Evolutionary conservation across 768 basidiomycete genomes (phyloP), one percentile per base, ranked within the genome.

Genomic region (Galerina marginata): DNA sequence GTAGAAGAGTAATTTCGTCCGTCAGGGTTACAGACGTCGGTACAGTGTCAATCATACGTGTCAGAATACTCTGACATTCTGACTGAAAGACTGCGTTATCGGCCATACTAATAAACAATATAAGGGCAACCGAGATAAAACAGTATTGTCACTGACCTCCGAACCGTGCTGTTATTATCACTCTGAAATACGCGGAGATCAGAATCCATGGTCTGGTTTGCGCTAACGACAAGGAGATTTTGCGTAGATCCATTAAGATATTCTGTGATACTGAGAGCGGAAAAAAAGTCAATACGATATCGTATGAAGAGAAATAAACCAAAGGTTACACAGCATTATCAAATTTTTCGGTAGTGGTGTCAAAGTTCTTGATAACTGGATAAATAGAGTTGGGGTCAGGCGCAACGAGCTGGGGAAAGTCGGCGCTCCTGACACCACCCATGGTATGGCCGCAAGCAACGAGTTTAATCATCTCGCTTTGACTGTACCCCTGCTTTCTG

Each of bases 401-500:
- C 15, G 79, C 62, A 5, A 82, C 81, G 10, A 82, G 70, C n/a
- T 68, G 64, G 3, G 83, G 81, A 53, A 82, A 82, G 55, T 79
- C 81, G 3, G 75, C 67, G 61, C 77, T 79, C 40, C 81, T 76
- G 5, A 83, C 80, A 44, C 81, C 79, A 58, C 83, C 83, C 54
- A 84, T 72, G 7, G 81, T 81, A 63, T 84, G 83, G 4, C 83
- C 83, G 62, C 83, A 84, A 2, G 81, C 81, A 20, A 78, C 77
- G 48, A 84, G 75, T 55, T 77, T 72, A 57, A 83, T 83, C 82
- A 83, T 83, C 59, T 83, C 81, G n/a, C 71, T 62, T 25, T 69
- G 66, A 9, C 71, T 75, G 63, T 82, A 83, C 4, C 83, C 83
- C 64, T 76, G 72, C 9, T 75, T 75, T 6, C 74, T 65, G 67